These are phyloP conservation scores for Fusarium sp. DNA, from an alignment of 2,329 filamentous ascomycete genomes.

Conservation along the genomic window DNA sequence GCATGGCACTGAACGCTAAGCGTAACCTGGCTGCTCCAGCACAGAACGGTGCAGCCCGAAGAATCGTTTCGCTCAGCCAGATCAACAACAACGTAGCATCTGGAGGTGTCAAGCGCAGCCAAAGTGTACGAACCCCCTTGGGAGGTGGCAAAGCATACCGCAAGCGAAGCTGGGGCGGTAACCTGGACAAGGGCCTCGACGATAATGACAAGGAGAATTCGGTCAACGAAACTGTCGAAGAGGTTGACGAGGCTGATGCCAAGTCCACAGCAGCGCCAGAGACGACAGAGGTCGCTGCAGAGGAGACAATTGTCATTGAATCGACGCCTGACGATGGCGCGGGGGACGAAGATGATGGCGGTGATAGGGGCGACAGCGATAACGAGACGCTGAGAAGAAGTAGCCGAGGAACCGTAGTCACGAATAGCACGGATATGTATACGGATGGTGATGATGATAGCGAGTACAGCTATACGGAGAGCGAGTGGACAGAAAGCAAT, in stretches of 20 bases:
- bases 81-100: slow-evolving; percentile 80
- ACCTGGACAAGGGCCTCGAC: slow-evolving; percentile 59
- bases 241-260: slow-evolving; percentile 53
- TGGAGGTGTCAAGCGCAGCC: slow-evolving; percentile 77
- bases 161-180: slow-evolving; percentile 77
- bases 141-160: slow-evolving; percentile 59
- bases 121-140: slow-evolving; percentile 76
- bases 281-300: slow-evolving; percentile 32
- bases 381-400: slow-evolving; percentile 61
- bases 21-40: slow-evolving; percentile 59
- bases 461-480: slow-evolving; percentile 56
- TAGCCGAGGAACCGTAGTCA: slow-evolving; percentile 60
- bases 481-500: slow-evolving; percentile 62
- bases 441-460: slow-evolving; percentile 53
- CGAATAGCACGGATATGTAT: slow-evolving; percentile 53
- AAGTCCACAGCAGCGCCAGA: slow-evolving; percentile 30
- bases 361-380: slow-evolving; percentile 58
- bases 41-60: slow-evolving; percentile 70
- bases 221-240: slow-evolving; percentile 72
- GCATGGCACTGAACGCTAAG: slow-evolving; percentile 65
- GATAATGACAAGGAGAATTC: slow-evolving; percentile 71
- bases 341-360: slow-evolving; percentile 37
- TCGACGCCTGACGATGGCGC: slow-evolving; percentile 34
- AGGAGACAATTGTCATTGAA: slow-evolving; percentile 42
- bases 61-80: slow-evolving; percentile 91